Conservation (phyloP, 2,329 filamentous ascomycete genomes). For the Ophiocordyceps sinensis region DNA sequence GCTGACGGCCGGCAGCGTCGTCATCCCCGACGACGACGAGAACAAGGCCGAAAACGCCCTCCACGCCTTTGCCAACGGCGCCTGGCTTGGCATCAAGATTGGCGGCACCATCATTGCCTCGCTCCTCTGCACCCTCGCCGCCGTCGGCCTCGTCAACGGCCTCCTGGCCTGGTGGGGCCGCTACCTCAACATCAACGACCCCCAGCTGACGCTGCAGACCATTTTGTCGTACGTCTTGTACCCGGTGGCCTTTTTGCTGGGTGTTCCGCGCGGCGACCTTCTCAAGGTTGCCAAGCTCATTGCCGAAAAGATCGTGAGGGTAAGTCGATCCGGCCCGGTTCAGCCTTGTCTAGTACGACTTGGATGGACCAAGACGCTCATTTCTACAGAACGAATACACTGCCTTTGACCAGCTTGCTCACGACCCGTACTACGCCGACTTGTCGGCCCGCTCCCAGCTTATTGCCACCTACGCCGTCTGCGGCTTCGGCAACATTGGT, state of each 20-base stretch:
- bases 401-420: slow-evolving; percentile 45
- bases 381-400: slow-evolving; percentile 56
- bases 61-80: slow-evolving; percentile 72
- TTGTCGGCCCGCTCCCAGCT: slow-evolving; percentile 59
- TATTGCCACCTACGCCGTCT: slow-evolving; percentile 77
- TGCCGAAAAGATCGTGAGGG: slow-evolving; percentile 68
- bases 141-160: slow-evolving; percentile 60
- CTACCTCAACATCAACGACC: slow-evolving; percentile 59
- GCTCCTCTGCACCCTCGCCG: slow-evolving; percentile 70
- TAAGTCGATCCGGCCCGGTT: slow-evolving; percentile 16
- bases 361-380: not conserved
- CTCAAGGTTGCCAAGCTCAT: slow-evolving; percentile 66
- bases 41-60: slow-evolving; percentile 65
- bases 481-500: slow-evolving; percentile 73
- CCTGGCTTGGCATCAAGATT: slow-evolving; percentile 77
- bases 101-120: slow-evolving; percentile 69
- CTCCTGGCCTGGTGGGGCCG: slow-evolving; percentile 72
- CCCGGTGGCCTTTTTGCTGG: slow-evolving; percentile 67
- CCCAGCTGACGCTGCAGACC: slow-evolving; percentile 55
- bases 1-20: slow-evolving; percentile 65
- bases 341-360: not conserved
- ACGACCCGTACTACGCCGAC: slow-evolving; percentile 38
- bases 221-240: slow-evolving; percentile 68
- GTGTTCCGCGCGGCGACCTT: slow-evolving; percentile 53
- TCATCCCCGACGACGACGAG: slow-evolving; percentile 68